phyloP scores from a whole-genome alignment of 2,329 filamentous ascomycete genomes.

The Beauveria bassiana region DNA sequence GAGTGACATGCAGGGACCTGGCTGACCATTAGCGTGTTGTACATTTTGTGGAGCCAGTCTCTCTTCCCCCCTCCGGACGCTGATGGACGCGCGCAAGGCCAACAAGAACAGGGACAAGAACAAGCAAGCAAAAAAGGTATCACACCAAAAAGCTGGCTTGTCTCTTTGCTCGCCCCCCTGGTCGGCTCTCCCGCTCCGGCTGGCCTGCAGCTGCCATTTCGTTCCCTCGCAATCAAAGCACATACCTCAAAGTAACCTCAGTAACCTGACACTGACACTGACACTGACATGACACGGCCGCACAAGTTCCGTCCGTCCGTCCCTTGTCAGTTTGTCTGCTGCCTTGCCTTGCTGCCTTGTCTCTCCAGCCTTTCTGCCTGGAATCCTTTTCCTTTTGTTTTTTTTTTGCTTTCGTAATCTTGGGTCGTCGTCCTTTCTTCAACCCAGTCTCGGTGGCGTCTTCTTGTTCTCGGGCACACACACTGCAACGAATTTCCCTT shows the following conservation, averaged over 20 bases:
- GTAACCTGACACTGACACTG: background rate
- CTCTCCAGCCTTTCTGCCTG: constrained; percentile 5
- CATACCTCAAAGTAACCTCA: background rate
- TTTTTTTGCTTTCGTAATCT: constrained; percentile 5
- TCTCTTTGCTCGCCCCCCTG: too few species aligned
- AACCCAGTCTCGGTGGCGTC: background rate
- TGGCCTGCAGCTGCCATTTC: too few species aligned
- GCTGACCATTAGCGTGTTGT: constrained; percentile 13
- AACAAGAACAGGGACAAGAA: background rate
- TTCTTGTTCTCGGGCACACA: background rate
- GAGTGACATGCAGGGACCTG: constrained; percentile 5
- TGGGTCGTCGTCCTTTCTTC: background rate
- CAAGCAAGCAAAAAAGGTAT: background rate
- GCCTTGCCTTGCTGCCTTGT: background rate
- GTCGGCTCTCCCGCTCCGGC: background rate
- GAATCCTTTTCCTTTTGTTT: background rate
- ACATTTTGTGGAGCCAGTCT: background rate
- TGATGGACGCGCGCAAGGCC: background rate
- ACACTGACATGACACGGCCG: background rate
- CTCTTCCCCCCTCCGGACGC: background rate
- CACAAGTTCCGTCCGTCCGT: too few species aligned
- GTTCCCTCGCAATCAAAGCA: background rate
- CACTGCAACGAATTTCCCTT: background rate
- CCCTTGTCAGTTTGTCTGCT: background rate
- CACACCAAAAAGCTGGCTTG: too few species aligned